phyloP scores from a whole-genome alignment of 2,329 filamentous ascomycete genomes.

The Nannizziopsis barbatae region DNA sequence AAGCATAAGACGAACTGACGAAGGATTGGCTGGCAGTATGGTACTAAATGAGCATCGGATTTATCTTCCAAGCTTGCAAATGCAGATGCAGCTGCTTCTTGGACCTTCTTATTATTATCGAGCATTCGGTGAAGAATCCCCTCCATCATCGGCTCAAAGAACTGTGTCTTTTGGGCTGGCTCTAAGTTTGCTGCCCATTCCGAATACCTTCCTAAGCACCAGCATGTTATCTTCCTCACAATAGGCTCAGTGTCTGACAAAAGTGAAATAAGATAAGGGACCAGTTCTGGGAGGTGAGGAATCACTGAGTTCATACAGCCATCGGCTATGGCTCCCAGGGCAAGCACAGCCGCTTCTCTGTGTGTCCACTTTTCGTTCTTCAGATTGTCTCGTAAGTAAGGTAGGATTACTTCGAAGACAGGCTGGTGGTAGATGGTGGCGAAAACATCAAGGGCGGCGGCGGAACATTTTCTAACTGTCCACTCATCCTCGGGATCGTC shows the following conservation, averaged over 20 bases:
- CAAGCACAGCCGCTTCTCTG: slow-evolving; percentile 85
- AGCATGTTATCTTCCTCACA: slow-evolving; percentile 93
- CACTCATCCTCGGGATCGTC: slow-evolving; percentile 80
- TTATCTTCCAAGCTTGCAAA: slow-evolving; percentile 96
- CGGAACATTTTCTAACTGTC: slow-evolving; percentile 95
- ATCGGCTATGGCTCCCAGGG: slow-evolving; percentile 86
- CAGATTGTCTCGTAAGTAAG: slow-evolving; percentile 82
- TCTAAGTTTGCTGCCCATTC: slow-evolving; percentile 76
- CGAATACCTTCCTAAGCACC: slow-evolving; percentile 90
- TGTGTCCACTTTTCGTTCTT: slow-evolving; percentile 83
- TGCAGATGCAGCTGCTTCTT: slow-evolving; percentile 88
- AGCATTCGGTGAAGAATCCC: slow-evolving; percentile 90
- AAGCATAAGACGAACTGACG: slow-evolving; percentile 90
- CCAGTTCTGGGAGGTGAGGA: slow-evolving; percentile 79
- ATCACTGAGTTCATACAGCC: slow-evolving; percentile 84
- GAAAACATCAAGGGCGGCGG: slow-evolving; percentile 87
- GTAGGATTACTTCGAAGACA: slow-evolving; percentile 84
- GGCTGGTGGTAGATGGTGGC: slow-evolving; percentile 77
- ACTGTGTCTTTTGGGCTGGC: slow-evolving; percentile 56
- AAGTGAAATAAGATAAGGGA: slow-evolving; percentile 79
- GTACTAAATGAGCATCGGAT: slow-evolving; percentile 65
- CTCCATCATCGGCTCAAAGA: slow-evolving; percentile 94
- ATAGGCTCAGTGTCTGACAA: slow-evolving; percentile 78
- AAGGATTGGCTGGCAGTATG: slow-evolving; percentile 82
- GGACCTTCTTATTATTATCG: slow-evolving; percentile 93